Evolutionary conservation across 2,329 filamentous ascomycete species (phyloP), one percentile per base, ranked within the genome.

Genomic region (Lasiodiplodia gonubiensis): DNA sequence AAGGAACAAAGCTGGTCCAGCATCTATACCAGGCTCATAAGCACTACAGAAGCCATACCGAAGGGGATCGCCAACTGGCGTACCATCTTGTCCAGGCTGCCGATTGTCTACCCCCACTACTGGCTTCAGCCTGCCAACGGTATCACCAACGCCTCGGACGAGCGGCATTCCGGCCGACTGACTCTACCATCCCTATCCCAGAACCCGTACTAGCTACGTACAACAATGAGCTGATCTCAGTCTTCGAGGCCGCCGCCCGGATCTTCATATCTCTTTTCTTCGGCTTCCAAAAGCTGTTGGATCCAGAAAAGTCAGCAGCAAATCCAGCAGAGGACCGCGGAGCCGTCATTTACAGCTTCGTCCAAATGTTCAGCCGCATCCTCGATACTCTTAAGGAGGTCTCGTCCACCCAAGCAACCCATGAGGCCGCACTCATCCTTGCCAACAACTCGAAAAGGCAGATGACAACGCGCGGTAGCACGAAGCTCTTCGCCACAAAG

Each of bases 361-460:
- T 79, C 12, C 72, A 75, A 3, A 80, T 80, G 74, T 82, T 80
- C 72, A 75, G 74, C 2, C 69, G 67, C 5, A 70, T 79, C 0
- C 70, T 84, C 10, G 60, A 73, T 12, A 70, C 70, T 2, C 75
- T 82, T 11, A 71, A 73, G 27, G 59, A 69, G 39, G 72, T 70
- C 53, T 77, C 76, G 27, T 70, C 69, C 6, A 65, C 21, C 27
- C 55, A 67, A 18, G 51, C 64, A 1, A 18, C 51, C 4, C 11
- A 57, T 4, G 61, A 64, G 25, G 49, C 35, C 2, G 21, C 48
- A 33, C 16, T 51, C 12, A 21, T 33, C 21, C 46, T 54, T 1
- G 33, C 8, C 14, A 14, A 21, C 14, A 57, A n/a, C 18, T 37
- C 37, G 3, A 57, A 10, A 37, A 49, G 21, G 49, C 25, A 27